Base-by-base conservation (phyloP, 1,284 basidiomycete genomes). In the Inonotus hispidus region DNA sequence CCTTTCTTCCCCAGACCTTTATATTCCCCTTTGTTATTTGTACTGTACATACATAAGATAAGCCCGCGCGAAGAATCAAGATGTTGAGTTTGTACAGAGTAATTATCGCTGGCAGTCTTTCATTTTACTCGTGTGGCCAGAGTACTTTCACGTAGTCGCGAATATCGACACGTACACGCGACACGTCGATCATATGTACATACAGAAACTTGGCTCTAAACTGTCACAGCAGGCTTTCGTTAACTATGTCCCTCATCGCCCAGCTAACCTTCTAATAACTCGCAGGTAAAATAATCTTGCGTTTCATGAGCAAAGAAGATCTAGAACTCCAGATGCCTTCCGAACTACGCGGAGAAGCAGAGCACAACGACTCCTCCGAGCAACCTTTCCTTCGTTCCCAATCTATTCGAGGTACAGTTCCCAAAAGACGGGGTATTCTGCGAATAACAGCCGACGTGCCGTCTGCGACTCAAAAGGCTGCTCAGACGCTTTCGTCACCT, bases 401-500 rank as follows among this genome's bases (percentile, higher is more conserved):
- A 6, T 21, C 27, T 29, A 19, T 29, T 1, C 21, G 10, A 13
- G 47, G 49, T 27, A 3, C 7, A n/a, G 37, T 45, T 7, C 43
- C 52, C 25, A 53, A 50, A 19, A 41, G 54, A 38, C 39, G 35
- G n/a, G 63, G 63, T 13, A 52, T 64, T 38, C 39, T 64, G 2
- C 55, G 47, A 11, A 19, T 64, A 14, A 64, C 63, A 4, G 63
- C 61, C 16, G 56, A 64, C 13, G 56, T 52, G 25, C 59, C 59
- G 2, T 19, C 38, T 29, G 21, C 55, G 35, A 14, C 45, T n/a
- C 55, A 37, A 21, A 57, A 50, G 32, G 21, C 32, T 23, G 49
- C 32, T 23, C 54, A 63, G 61, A 53, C 59, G 23, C 70, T 68
- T 49, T 72, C 73, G 5, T 75, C 75, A 2, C 66, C 84, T 29